These are phyloP conservation scores for Tulasnella sp. DNA, from an alignment of 768 basidiomycete genomes.

Conservation along the genomic window DNA sequence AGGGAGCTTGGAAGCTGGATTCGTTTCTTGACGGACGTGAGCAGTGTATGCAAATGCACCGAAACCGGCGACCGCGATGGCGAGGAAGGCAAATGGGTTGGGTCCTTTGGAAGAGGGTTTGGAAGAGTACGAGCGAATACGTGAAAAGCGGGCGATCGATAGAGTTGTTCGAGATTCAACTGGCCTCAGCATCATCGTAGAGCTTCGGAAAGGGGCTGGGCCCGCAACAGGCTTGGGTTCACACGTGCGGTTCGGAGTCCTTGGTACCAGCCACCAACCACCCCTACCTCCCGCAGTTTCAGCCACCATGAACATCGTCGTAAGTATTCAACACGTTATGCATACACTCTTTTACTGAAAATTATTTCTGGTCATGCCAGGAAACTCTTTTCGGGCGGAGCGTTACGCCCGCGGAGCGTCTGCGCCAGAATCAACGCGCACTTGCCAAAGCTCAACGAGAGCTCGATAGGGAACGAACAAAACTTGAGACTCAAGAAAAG, in stretches of 20 bases:
- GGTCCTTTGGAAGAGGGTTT: slow-evolving; percentile 25
- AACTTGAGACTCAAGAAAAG: slow-evolving; percentile 95
- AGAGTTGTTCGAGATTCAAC: slow-evolving; percentile 4
- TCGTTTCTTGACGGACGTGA: slow-evolving; percentile 20
- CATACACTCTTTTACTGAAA: background rate
- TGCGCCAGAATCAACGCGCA: slow-evolving; percentile 94
- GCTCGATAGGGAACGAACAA: slow-evolving; percentile 90
- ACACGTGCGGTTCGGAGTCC: slow-evolving; percentile 4
- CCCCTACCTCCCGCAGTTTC: background rate
- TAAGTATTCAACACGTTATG: slow-evolving; percentile 26
- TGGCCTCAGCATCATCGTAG: background rate
- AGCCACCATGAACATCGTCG: slow-evolving; percentile 43
- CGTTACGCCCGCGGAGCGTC: slow-evolving; percentile 91
- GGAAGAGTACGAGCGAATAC: slow-evolving; percentile 26
- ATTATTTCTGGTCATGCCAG: slow-evolving; percentile 43
- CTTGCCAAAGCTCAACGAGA: slow-evolving; percentile 97
- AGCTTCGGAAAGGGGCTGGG: background rate
- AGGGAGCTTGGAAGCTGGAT: slow-evolving; percentile 29
- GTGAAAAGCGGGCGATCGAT: background rate
- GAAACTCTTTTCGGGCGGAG: slow-evolving; percentile 94
- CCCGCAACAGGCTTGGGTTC: background rate
- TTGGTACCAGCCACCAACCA: slow-evolving; percentile 11
- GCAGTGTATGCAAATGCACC: slow-evolving; percentile 30
- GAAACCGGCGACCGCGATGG: slow-evolving; percentile 27
- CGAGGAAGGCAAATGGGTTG: slow-evolving; percentile 28